Percentiles rank a stretch among this genome's conserved stretches.
Conservation (phyloP, 1,284 basidiomycete genomes). For the Cryptococcus sp. region DNA sequence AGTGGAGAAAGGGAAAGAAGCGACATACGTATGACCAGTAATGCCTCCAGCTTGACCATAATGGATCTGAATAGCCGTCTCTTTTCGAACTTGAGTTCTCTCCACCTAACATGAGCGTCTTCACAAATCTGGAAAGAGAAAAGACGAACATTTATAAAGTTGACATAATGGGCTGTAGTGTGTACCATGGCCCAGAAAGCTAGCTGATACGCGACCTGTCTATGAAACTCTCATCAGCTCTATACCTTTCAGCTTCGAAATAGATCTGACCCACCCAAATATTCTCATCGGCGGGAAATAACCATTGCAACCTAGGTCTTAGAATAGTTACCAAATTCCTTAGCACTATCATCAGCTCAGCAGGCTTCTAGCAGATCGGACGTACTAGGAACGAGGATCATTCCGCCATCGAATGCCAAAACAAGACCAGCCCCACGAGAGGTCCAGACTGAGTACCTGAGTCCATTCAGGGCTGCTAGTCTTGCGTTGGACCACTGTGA, state of each 20-base stretch:
- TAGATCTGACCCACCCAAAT: conserved; percentile 58
- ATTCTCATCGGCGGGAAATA: conserved; percentile 83
- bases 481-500: conserved; percentile 63
- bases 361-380: neutral
- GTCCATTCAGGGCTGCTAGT: conserved; percentile 66
- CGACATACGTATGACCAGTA: conserved; percentile 66
- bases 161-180: conserved; percentile 83
- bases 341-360: conserved; percentile 52
- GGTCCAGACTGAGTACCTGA: conserved; percentile 75
- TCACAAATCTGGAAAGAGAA: conserved; percentile 6
- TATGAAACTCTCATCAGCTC: conserved; percentile 59
- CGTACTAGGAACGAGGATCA: conserved; percentile 69
- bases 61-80: conserved; percentile 72
- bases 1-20: neutral
- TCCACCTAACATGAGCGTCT: conserved; percentile 8
- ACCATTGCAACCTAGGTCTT: conserved; percentile 67
- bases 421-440: conserved; percentile 82
- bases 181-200: conserved; percentile 60
- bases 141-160: conserved; percentile 70
- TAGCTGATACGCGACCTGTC: conserved; percentile 84
- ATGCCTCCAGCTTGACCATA: conserved; percentile 79
- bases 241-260: neutral
- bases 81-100: conserved; percentile 59
- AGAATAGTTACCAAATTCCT: conserved; percentile 75
- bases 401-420: conserved; percentile 72